Conservation (phyloP, 2,329 filamentous ascomycete genomes). For the Trichophyton mentagrophytes region DNA sequence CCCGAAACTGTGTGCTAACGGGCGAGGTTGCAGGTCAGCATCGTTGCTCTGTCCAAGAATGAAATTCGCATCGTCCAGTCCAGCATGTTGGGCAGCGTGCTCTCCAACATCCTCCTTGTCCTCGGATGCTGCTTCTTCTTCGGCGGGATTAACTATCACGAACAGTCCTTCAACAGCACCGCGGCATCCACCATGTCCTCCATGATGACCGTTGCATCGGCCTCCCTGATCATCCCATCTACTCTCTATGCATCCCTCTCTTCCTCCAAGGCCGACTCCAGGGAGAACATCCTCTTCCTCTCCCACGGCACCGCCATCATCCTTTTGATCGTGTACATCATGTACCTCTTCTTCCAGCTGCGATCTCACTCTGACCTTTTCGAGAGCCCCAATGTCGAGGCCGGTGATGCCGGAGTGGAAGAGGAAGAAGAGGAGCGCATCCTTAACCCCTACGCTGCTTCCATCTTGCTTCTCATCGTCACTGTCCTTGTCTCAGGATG, state of each 20-base stretch:
- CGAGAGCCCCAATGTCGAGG: constrained; percentile 30
- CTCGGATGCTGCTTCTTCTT: constrained; percentile 70
- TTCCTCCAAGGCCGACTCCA: constrained; percentile 23
- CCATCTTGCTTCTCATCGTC: constrained; percentile 52
- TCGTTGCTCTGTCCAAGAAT: constrained; percentile 70
- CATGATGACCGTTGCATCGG: constrained; percentile 61
- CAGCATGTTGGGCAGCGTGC: constrained; percentile 89
- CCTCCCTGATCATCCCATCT: constrained; percentile 66
- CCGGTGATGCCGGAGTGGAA: constrained; percentile 14
- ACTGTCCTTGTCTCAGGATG: constrained; percentile 61
- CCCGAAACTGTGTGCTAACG: neutral
- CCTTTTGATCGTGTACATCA: constrained; percentile 58
- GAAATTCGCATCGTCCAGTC: constrained; percentile 92
- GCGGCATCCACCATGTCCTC: constrained; percentile 46
- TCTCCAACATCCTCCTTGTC: constrained; percentile 86
- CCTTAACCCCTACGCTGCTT: constrained; percentile 53
- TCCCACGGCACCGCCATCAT: constrained; percentile 67
- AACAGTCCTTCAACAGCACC: constrained; percentile 48
- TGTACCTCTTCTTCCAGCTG: constrained; percentile 69
- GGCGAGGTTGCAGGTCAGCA: constrained; percentile 54
- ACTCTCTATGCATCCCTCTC: constrained; percentile 57
- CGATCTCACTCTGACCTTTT: constrained; percentile 62
- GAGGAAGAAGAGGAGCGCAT: constrained; percentile 37
- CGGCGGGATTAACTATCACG: constrained; percentile 55
- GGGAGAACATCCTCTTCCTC: constrained; percentile 50